Percentiles rank a stretch among this genome's conserved stretches.
These are phyloP conservation scores for Spiraea crenata DNA, from an alignment of 331 rosid species.

Conservation along the genomic window DNA sequence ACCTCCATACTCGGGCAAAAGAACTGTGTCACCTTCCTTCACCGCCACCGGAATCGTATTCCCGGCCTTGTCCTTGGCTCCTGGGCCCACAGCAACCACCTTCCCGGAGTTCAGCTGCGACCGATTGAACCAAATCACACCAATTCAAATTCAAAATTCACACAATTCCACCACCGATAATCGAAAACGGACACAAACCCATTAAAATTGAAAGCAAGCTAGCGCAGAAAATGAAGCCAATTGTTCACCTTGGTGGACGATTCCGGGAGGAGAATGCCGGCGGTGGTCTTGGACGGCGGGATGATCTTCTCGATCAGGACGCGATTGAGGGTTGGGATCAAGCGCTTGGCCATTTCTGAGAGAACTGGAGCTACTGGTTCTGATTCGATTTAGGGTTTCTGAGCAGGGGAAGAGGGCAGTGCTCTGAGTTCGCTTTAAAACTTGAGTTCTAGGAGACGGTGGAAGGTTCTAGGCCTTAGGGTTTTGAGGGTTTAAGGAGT, in stretches of 20 bases:
- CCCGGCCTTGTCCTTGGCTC: conserved; percentile 61
- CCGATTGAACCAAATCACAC: conserved; percentile 1
- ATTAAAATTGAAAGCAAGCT: background rate
- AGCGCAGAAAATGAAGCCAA: background rate
- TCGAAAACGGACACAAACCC: background rate
- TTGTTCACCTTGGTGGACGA: conserved; percentile 62
- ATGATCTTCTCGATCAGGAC: conserved; percentile 74
- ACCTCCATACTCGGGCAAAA: conserved; percentile 93
- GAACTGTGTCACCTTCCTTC: conserved; percentile 81
- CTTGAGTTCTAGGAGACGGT: conserved; percentile 29
- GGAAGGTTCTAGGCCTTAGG: conserved; percentile 61
- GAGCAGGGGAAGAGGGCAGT: background rate
- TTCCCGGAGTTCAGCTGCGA: conserved; percentile 83
- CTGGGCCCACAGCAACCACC: conserved; percentile 89
- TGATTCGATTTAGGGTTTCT: background rate
- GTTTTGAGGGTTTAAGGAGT: conserved; percentile 26
- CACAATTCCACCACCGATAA: background rate
- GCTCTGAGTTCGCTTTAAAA: conserved; percentile 16
- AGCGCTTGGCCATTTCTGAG: conserved; percentile 70
- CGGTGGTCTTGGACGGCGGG: conserved; percentile 75
- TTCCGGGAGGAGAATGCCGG: conserved; percentile 87
- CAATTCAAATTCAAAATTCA: background rate
- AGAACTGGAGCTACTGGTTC: background rate
- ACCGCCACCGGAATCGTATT: conserved; percentile 66
- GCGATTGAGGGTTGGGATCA: conserved; percentile 77